Evolutionary conservation across 1,139 yeast species (phyloP), one percentile per base, ranked within the genome.

Genomic region (Magnusiomyces sp.): DNA sequence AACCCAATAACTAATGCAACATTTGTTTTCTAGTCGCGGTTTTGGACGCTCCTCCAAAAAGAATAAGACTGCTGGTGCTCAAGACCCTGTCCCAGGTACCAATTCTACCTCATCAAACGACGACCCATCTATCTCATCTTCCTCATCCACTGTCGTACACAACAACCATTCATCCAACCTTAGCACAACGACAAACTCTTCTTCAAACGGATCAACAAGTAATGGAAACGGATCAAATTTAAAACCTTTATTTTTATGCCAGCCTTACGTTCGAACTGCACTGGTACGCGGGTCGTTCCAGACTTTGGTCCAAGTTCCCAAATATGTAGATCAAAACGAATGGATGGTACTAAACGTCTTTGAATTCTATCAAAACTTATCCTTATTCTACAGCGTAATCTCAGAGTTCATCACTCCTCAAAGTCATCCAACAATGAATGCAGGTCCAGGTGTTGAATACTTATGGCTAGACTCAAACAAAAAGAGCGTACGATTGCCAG

Each of bases 251-350:
- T 92, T 89, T 63, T 66, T 92, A 60, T 83, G 95, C 63, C 96
- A 90, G 58, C 97, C 97, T 13, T 94, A 86, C 67, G 94, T 90
- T 5, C 83, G 90, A 55, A 87, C 97, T 0, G 95, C 97, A 0
- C 72, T 92, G 44, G 98, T 94, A 34, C 92, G 92, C 62, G 99
- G 99, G n/a, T 86, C 95, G 0, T 94, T 89, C 71, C 89, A 86
- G 61, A 90, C 98, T 1, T 92, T 92, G 56, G 97, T 92, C 1
- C 95, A 87, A 64, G 74, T 88, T 32, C 98, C 99, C 23, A 88
- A 87, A 64, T 92, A 90, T 62, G 97, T 94, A 23, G 97, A 94
- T 62, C 75, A 79, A 55, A 86, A 90, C 48, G 99, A 92, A 66
- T 92, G 99, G 99, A 74, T 92, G 20, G 97, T 97, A 1, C 75